These are phyloP conservation scores for Tolypocladium paradoxum DNA, from an alignment of 2,329 filamentous ascomycete genomes.

Conservation along the genomic window DNA sequence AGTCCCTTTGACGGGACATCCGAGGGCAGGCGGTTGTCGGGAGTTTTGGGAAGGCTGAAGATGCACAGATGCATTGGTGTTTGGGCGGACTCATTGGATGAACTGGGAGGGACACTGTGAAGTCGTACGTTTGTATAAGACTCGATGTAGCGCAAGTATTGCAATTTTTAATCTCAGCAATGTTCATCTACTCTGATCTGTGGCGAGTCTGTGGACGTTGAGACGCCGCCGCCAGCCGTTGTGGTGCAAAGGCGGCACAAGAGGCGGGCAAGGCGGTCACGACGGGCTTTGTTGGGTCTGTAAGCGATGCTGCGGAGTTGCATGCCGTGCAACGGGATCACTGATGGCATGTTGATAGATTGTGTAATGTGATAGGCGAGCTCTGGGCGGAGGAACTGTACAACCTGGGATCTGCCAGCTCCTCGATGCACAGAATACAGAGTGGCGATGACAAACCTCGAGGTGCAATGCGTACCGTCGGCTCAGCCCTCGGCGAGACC, in stretches of 20 bases:
- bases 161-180: background rate
- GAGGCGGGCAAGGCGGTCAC: too few species aligned
- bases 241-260: background rate
- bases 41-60: background rate
- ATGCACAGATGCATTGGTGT: background rate
- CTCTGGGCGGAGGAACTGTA: background rate
- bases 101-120: background rate
- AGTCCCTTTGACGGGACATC: background rate
- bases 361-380: background rate
- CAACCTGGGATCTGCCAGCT: background rate
- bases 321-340: background rate
- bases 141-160: background rate
- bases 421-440: background rate
- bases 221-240: background rate
- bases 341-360: background rate
- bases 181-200: background rate
- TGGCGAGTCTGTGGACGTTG: background rate
- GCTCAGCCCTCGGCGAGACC: background rate
- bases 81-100: background rate
- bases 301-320: background rate
- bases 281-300: background rate
- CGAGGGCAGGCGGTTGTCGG: too few species aligned
- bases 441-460: background rate
- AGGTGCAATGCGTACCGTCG: background rate
- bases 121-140: background rate